Conservation (phyloP, 1,139 yeast genomes). For the Candida sojae region DNA sequence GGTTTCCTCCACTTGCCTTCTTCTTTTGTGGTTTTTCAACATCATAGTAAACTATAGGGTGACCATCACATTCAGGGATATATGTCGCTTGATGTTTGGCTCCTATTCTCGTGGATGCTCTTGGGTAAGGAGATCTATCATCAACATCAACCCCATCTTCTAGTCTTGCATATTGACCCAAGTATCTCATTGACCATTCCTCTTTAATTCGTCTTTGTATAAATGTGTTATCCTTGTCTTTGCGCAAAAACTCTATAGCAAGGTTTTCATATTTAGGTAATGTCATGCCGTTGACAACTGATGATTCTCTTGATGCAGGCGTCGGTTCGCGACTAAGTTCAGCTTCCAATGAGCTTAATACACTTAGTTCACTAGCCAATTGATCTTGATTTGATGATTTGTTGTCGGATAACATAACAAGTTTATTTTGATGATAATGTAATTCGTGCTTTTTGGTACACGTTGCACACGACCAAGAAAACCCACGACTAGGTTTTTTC, state of each 20-base stretch:
- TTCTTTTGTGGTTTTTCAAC: conserved; percentile 21
- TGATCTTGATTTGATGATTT: conserved; percentile 42
- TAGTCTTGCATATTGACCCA: conserved; percentile 73
- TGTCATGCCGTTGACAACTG: conserved; percentile 4
- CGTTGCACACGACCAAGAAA: conserved; percentile 89
- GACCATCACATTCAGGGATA: conserved; percentile 62
- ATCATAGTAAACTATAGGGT: conserved; percentile 71
- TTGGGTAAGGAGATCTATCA: conserved; percentile 74
- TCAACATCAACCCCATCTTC: conserved; percentile 82
- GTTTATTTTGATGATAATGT: conserved; percentile 29
- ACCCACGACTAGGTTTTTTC: conserved; percentile 82
- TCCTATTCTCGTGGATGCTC: conserved; percentile 80
- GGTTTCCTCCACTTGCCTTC: conserved; percentile 7
- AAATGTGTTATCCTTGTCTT: conserved; percentile 43
- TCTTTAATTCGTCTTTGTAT: conserved; percentile 53
- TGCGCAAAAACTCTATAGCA: conserved; percentile 53
- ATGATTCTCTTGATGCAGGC: conserved; percentile 2
- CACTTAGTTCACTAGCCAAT: conserved; percentile 26
- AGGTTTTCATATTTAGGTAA: conserved; percentile 63
- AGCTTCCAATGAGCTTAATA: conserved; percentile 19
- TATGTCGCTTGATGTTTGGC: conserved; percentile 70
- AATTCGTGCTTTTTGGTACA: conserved; percentile 56
- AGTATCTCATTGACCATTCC: conserved; percentile 81
- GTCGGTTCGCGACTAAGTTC: conserved; percentile 6
- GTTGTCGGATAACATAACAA: conserved; percentile 47